A percentile compares a stretch with the other conserved stretches of the same genome.
Evolutionary conservation across 305 asterid species (phyloP).

Genomic region (Petunia hybrid): DNA sequence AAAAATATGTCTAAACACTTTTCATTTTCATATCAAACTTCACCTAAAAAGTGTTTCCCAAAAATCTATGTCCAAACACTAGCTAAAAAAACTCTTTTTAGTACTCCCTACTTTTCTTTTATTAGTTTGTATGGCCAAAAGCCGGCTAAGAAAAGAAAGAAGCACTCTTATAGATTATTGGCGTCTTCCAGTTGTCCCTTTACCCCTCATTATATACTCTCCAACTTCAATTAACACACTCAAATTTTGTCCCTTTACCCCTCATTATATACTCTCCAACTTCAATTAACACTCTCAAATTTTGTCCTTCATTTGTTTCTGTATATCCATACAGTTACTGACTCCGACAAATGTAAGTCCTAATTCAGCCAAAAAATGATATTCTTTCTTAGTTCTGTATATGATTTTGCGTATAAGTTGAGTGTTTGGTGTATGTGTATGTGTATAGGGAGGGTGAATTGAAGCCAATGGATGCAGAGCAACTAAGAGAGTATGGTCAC

Average conservation of each 20-base stretch:
- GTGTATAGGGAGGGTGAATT: conserved; percentile 62
- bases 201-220: background rate
- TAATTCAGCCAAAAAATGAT: background rate
- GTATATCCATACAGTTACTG: background rate
- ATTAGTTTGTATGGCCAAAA: too few relatives aligned
- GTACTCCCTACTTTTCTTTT: too few relatives aligned
- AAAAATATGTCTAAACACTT: too few relatives aligned
- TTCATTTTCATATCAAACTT: too few relatives aligned
- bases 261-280: background rate
- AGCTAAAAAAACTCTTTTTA: too few relatives aligned
- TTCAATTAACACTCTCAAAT: background rate
- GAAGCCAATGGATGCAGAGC: conserved; percentile 96
- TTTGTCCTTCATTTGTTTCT: background rate
- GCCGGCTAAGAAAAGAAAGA: too few relatives aligned
- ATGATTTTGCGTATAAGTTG: background rate
- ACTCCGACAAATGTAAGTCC: conserved; percentile 20
- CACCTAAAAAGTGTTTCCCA: too few relatives aligned
- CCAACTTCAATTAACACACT: background rate
- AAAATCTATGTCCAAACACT: too few relatives aligned
- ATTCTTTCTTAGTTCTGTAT: background rate
- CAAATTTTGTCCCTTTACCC: background rate
- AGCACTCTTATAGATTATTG: background rate
- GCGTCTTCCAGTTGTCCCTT: conserved; percentile 22
- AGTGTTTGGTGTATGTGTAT: background rate
- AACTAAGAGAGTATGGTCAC: conserved; percentile 85